phyloP scores from a whole-genome alignment of 2,329 filamentous ascomycete species.

The Aspergillus ochraceoroseus region DNA sequence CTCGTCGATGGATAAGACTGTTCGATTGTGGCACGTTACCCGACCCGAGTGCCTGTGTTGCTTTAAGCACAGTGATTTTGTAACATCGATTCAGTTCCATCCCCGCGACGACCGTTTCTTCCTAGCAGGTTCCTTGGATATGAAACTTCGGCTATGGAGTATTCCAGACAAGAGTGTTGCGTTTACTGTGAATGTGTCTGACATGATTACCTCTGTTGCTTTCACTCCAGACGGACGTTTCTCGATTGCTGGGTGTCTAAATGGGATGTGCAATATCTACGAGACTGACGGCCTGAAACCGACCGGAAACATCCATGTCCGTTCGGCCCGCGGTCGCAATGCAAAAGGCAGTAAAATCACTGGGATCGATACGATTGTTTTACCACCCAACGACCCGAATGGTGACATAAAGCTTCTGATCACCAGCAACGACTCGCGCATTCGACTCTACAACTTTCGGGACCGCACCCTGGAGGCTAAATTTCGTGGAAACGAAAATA shows the following conservation, averaged over 20 bases:
- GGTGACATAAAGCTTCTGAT: constrained; percentile 78
- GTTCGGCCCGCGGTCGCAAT: constrained; percentile 85
- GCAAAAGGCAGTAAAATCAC: constrained; percentile 97
- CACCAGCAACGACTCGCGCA: constrained; percentile 89
- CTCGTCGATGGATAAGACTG: constrained; percentile 97
- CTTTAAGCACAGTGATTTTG: constrained; percentile 92
- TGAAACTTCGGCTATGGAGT: constrained; percentile 85
- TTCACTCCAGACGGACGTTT: constrained; percentile 90
- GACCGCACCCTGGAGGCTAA: constrained; percentile 84
- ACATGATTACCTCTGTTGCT: constrained; percentile 88
- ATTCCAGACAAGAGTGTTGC: constrained; percentile 95
- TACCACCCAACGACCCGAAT: constrained; percentile 53
- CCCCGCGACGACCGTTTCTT: constrained; percentile 95
- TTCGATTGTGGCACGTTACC: constrained; percentile 86
- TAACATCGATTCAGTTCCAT: constrained; percentile 91
- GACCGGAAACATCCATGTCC: constrained; percentile 83
- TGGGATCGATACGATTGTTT: constrained; percentile 71
- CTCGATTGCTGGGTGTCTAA: constrained; percentile 81
- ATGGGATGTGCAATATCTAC: constrained; percentile 82
- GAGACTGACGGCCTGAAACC: constrained; percentile 86
- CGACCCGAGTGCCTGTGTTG: constrained; percentile 81
- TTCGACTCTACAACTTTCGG: constrained; percentile 81
- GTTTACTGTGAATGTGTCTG: constrained; percentile 68
- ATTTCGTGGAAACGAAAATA: constrained; percentile 85
- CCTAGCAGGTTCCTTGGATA: constrained; percentile 85